Percentiles rank a stretch among this genome's conserved stretches.
These are phyloP conservation scores for Puccinia hordei DNA, from an alignment of 1,284 basidiomycete species.

Conservation along the genomic window DNA sequence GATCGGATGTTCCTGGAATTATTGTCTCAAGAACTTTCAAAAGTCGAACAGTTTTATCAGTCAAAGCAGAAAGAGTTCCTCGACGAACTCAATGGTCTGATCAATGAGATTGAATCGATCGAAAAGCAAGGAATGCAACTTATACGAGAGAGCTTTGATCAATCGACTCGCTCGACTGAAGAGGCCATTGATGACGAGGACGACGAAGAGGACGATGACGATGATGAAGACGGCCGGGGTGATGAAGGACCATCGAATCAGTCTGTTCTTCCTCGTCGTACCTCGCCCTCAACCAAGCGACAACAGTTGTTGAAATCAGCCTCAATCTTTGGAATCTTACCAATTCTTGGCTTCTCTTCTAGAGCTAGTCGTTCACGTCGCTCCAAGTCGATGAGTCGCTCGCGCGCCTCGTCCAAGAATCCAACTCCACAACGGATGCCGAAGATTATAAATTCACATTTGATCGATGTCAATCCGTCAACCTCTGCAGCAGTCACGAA, in stretches of 20 bases:
- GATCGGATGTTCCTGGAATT: conserved; percentile 24
- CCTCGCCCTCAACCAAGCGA: conserved; percentile 8
- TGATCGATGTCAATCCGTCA: conserved; percentile 16
- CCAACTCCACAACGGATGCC: background rate
- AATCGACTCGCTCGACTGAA: background rate
- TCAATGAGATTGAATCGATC: conserved; percentile 17
- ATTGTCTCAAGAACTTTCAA: conserved; percentile 23
- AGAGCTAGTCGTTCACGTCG: background rate
- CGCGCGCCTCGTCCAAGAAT: background rate
- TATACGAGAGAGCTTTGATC: background rate
- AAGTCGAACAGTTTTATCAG: conserved; percentile 23
- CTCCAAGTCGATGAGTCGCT: conserved; percentile 1
- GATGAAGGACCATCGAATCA: conserved; percentile 2
- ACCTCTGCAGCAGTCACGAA: background rate
- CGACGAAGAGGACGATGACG: conserved; percentile 28
- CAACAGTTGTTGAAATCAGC: conserved; percentile 28
- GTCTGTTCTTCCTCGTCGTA: background rate
- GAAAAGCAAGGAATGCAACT: conserved; percentile 28
- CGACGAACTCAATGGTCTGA: conserved; percentile 13
- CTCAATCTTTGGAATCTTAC: conserved; percentile 26
- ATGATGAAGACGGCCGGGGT: background rate
- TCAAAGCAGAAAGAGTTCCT: conserved; percentile 15
- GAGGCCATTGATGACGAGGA: conserved; percentile 14
- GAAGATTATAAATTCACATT: background rate
- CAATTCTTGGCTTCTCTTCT: conserved; percentile 24